Percentiles rank a stretch among this genome's conserved stretches.
Conservation (phyloP, 2,329 filamentous ascomycete species). For the Aspergillus pseudonomiae region DNA sequence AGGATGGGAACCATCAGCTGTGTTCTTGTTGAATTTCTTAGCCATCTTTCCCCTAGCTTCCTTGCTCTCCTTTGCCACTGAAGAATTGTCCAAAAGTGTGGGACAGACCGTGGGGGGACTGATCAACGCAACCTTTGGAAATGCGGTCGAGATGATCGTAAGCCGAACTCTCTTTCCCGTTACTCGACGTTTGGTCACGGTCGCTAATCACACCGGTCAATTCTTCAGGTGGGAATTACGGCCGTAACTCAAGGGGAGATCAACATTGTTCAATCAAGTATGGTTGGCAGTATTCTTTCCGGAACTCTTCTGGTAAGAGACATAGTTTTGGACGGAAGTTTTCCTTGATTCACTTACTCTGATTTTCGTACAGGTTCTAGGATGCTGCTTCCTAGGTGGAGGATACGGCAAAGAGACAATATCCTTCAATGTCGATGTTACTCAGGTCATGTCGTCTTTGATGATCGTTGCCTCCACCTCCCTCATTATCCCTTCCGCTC, state of each 20-base stretch:
- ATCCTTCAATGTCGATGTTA: slow-evolving; percentile 82
- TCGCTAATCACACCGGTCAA: neutral
- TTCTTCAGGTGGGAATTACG: slow-evolving; percentile 57
- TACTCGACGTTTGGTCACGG: neutral
- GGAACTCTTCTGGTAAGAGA: slow-evolving; percentile 67
- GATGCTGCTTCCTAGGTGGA: slow-evolving; percentile 82
- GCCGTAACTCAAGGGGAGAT: slow-evolving; percentile 72
- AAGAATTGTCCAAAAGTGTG: slow-evolving; percentile 11
- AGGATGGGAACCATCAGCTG: slow-evolving; percentile 56
- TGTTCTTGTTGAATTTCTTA: slow-evolving; percentile 84
- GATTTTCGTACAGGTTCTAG: slow-evolving; percentile 58
- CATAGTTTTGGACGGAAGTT: too few species aligned
- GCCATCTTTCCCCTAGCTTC: slow-evolving; percentile 12
- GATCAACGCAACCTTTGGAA: slow-evolving; percentile 61
- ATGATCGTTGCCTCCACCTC: slow-evolving; percentile 74
- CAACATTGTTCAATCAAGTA: slow-evolving; percentile 80
- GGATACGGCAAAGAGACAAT: slow-evolving; percentile 73
- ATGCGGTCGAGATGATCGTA: slow-evolving; percentile 54
- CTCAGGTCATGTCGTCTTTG: slow-evolving; percentile 77
- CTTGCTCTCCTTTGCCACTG: slow-evolving; percentile 10
- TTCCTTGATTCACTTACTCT: neutral
- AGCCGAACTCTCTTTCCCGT: neutral
- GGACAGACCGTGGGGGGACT: slow-evolving; percentile 8
- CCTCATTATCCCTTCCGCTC: slow-evolving; percentile 69
- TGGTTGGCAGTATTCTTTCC: slow-evolving; percentile 83